A percentile compares a stretch with the other conserved stretches of the same genome.
Conservation (phyloP, 1,284 basidiomycete species). For the Microbotryum violaceum region DNA sequence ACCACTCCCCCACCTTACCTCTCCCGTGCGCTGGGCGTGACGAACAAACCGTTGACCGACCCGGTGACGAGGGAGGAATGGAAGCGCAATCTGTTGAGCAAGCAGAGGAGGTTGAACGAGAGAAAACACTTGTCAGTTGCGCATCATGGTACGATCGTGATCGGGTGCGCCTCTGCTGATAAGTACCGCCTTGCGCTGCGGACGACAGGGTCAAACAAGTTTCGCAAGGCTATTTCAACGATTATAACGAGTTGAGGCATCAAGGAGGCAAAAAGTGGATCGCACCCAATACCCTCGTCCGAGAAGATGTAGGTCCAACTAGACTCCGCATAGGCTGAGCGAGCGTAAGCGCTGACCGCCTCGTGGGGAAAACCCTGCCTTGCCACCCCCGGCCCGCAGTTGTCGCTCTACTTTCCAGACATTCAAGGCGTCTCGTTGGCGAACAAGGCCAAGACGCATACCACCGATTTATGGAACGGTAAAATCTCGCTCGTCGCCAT, state of each 20-base stretch:
- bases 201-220: slow-evolving; percentile 67
- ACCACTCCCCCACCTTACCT: slow-evolving; percentile 50
- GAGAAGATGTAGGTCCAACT: slow-evolving; percentile 63
- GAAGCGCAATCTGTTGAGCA: slow-evolving; percentile 62
- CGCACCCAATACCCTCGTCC: slow-evolving; percentile 78
- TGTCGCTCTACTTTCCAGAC: slow-evolving; percentile 76
- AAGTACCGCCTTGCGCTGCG: background rate
- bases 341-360: background rate
- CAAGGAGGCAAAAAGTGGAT: slow-evolving; percentile 95
- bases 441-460: slow-evolving; percentile 57
- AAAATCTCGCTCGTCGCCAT: slow-evolving; percentile 73
- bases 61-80: slow-evolving; percentile 58
- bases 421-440: slow-evolving; percentile 61
- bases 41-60: slow-evolving; percentile 51
- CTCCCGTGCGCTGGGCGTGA: slow-evolving; percentile 65
- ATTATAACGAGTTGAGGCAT: slow-evolving; percentile 69
- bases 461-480: slow-evolving; percentile 65
- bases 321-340: background rate
- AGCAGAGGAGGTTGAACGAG: slow-evolving; percentile 62
- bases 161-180: too few relatives aligned
- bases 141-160: too few relatives aligned
- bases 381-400: slow-evolving; percentile 8
- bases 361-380: slow-evolving; percentile 1
- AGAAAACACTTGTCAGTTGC: slow-evolving; percentile 60
- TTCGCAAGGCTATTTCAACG: slow-evolving; percentile 81